Evolutionary conservation across 2,329 filamentous ascomycete species (phyloP), one percentile per base, ranked within the genome.

Genomic region (Aspergillus jensenii): DNA sequence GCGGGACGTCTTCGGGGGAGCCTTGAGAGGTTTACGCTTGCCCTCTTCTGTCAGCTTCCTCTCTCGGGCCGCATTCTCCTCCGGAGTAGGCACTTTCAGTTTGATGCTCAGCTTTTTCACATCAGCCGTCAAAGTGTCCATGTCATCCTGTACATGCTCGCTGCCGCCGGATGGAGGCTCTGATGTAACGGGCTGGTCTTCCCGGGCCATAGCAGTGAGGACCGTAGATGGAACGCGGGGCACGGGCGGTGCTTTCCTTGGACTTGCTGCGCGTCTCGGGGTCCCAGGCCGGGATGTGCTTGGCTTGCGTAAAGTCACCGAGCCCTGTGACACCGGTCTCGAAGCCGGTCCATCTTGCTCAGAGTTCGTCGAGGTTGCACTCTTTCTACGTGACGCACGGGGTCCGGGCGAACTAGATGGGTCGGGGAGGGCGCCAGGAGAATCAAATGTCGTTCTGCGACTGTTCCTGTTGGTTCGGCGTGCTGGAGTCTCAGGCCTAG

Each of bases 401-500:
- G 61, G 56, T 2, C 59, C 64, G 9, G 70, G 65, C 0, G 69
- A 67, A 21, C 59, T 60, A 35, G 66, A 64, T 35, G 70, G 56
- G 59, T 72, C 72, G 40, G 78, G 74, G 7, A 83, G 65, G 37
- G 79, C 76, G n/a, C 76, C 72, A 1, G 82, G 71, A 27, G 82
- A 82, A 27, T 81, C 82, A 45, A 88, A 82, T 0, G 87, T 91
- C 61, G 80, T 88, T 54, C 89, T 79, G 33, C 88, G 82, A 62
- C 76, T 81, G 55, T 71, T 67, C 62, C 77, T 79, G 56, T 78
- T 76, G 5, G 75, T 67, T 19, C 81, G 78, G 39, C 81, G 80
- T 50, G 82, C 82, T 12, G 83, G 81, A 2, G 81, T 79, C n/a
- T 80, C 77, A 9, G 82, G 79, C n/a, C 80, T 76, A 4, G 83